Percentiles rank a stretch among this genome's conserved stretches.
phyloP scores from a whole-genome alignment of 2,329 filamentous ascomycete species.

The Pestalotiopsis sp. region DNA sequence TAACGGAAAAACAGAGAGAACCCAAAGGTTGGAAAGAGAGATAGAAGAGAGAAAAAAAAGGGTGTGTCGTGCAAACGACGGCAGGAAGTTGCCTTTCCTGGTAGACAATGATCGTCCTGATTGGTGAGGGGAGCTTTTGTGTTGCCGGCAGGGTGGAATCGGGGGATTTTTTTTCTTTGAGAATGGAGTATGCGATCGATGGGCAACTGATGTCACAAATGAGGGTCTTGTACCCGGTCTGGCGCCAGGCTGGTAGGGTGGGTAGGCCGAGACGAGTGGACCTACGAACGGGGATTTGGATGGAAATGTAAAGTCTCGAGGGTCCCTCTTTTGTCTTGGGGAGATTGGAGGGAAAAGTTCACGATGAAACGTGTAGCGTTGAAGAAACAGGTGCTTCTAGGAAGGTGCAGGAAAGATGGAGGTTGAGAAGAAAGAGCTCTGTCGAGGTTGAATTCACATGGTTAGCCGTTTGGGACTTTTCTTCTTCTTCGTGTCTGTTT shows the following conservation, averaged over 20 bases:
- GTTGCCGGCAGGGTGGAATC: neutral
- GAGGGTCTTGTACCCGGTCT: neutral
- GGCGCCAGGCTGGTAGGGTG: neutral
- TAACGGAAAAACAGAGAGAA: neutral
- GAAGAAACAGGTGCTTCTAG: neutral
- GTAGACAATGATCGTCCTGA: neutral
- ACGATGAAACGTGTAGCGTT: neutral
- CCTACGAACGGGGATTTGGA: neutral
- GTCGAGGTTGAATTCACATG: neutral
- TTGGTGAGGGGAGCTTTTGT: neutral
- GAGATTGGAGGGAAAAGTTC: neutral
- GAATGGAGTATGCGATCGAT: neutral
- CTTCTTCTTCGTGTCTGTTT: neutral
- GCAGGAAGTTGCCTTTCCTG: constrained; percentile 2
- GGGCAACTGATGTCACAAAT: neutral
- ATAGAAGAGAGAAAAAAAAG: neutral
- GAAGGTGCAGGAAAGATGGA: neutral
- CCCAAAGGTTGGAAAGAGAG: neutral
- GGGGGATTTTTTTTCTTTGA: neutral
- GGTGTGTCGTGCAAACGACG: neutral
- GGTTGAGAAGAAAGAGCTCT: neutral
- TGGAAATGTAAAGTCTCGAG: neutral
- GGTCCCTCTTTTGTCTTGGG: neutral
- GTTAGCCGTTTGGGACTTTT: neutral
- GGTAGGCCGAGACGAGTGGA: neutral